Base-by-base conservation (phyloP, 495 filamentous ascomycete species). In the Penicillium paxilli region DNA sequence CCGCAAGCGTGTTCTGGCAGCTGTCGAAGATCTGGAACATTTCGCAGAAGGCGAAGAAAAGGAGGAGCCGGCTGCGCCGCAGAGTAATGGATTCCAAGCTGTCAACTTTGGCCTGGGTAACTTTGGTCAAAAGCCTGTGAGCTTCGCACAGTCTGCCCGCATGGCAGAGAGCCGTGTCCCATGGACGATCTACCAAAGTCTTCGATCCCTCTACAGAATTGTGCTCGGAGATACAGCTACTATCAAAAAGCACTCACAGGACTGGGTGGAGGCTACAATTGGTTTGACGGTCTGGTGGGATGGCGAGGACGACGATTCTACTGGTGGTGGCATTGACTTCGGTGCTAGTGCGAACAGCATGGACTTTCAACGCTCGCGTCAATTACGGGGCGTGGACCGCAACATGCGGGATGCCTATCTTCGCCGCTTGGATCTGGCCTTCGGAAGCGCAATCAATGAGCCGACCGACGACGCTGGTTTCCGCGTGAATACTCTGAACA, bases 231-330 rank as follows among this genome's bases (percentile, higher is more conserved):
- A 85, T 41, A 69, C 80, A 10, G 72, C 79, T 9, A 84, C 89
- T 11, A 89, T 96, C 55, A 74, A 92, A 30, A 78, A 80, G 26
- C 73, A 80, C 42, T 77, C 90, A 9, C 80, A 88, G 58, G 90
- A 94, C 66, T 97, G 91, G 92, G 79, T 91, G 41, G 92, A 97
- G 69, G 91, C 90, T 1, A 87, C 87, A 2, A 69, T 95, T 44
- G 87, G 84, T 4, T 69, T 96, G 41, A 87, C 90, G 9, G 84
- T 86, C 1, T 96, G 92, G 92, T 95, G 91, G 90, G 85, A 91
- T 66, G 89, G 92, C 30, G 81, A 88, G 14, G 84, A 86, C 47
- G 79, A 86, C 16, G 66, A 63, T 10, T 64, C 64, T 11, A 33
- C 58, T 14, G 51, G 66, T 0, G 51, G 66, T 0, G 49, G 35